Evolutionary conservation across 805 yeast genomes (phyloP), one percentile per base, ranked within the genome.

Genomic region (Isabelozyma gotoi): DNA sequence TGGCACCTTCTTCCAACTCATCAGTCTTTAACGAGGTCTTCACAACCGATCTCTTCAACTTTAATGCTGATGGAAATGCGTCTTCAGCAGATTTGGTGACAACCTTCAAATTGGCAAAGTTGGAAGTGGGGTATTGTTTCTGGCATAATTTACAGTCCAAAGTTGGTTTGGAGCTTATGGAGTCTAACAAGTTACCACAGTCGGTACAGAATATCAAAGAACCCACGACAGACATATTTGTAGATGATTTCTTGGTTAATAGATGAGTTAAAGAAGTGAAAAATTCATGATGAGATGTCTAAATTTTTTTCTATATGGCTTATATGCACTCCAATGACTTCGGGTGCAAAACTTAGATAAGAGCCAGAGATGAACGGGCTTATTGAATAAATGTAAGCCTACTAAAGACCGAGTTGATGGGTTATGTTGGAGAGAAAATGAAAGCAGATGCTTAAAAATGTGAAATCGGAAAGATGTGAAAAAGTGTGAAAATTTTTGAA

Each of bases 1-100:
- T 86, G 33, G 99, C 99, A 50, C 98, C 99, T 47, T 90, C 97
- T 47, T 84, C 96, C 37, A 88, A 68, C 52, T 92, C 97, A 49
- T 81, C 81, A 19, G 78, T 79, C 58, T 80, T 81, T 60, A 91
- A 74, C 1, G 83, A 67, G 0, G 98, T 91, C 69, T 94, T 92
- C 36, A 94, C 99, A 2, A 88, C 87, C 5, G 98, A 90, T 53
- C 87, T 78, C 60, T 91, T 89, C 53, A 88, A 74, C 54, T 82
- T 81, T 48, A 94, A 70, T 3, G 83, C 66, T 7, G 97, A 90
- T 19, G 98, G 98, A 68, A 94, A 94, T 0, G 98, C 97, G 62
- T 88, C 94, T 31, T 87, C 90, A 0, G 96, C 81, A 1, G 97
- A 88, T 44, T 80, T 78, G 3, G 99, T 94, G 31, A 85, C 82